Percentiles rank a stretch among this genome's conserved stretches.
These are phyloP conservation scores for Dinochytrium kinnereticum DNA, from an alignment of 371 early-diverging fungal genomes.

Conservation along the genomic window DNA sequence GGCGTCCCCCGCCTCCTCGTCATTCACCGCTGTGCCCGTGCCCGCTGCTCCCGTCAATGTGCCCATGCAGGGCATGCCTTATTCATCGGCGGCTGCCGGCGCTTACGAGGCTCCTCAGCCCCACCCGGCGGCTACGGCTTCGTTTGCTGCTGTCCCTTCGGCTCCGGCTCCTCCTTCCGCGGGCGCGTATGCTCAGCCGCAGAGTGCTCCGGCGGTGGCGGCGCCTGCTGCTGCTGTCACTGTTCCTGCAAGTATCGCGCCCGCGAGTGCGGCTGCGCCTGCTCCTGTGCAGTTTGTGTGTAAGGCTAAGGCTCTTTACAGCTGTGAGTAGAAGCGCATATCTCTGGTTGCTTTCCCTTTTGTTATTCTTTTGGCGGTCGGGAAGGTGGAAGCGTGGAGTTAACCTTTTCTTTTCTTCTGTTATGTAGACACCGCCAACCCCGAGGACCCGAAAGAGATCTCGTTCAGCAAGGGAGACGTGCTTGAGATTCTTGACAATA, in stretches of 20 bases:
- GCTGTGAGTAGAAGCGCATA: constrained; percentile 45
- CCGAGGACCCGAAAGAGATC: constrained; percentile 91
- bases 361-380: constrained; percentile 25
- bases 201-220: constrained; percentile 21
- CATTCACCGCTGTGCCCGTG: constrained; percentile 43
- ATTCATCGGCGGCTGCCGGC: neutral
- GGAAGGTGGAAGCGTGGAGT: neutral
- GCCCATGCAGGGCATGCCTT: constrained; percentile 6
- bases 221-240: constrained; percentile 36
- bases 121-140: constrained; percentile 26
- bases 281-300: constrained; percentile 46
- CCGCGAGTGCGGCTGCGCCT: constrained; percentile 37
- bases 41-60: constrained; percentile 35
- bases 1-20: constrained; percentile 47
- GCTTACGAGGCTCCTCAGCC: constrained; percentile 25
- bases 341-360: constrained; percentile 18
- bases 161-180: constrained; percentile 24
- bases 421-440: constrained; percentile 62
- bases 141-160: neutral
- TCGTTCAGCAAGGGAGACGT: constrained; percentile 87
- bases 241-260: too few species aligned
- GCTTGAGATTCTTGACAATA: constrained; percentile 84
- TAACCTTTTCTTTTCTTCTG: neutral
- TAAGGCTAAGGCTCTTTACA: constrained; percentile 66
- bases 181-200: neutral